Base-by-base conservation (phyloP, 768 basidiomycete genomes). In the Filobasidium floriforme region DNA sequence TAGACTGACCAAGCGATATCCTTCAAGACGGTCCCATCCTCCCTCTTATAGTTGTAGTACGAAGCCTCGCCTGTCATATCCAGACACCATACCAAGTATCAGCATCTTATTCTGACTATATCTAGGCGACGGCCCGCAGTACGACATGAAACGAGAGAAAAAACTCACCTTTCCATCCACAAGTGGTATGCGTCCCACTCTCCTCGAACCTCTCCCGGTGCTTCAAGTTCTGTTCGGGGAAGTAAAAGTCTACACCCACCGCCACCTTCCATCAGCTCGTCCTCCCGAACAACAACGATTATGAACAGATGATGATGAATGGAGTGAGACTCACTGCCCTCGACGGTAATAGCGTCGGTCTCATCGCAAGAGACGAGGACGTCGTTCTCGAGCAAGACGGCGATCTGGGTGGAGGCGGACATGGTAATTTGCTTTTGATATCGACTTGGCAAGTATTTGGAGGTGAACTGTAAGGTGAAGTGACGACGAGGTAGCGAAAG, bases 121-220 rank as follows among this genome's bases (percentile, higher is more conserved):
- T n/a, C n/a, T n/a, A n/a, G n/a, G n/a, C n/a, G n/a, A n/a, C n/a
- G n/a, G n/a, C n/a, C n/a, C n/a, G n/a, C n/a, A n/a, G n/a, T n/a
- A n/a, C n/a, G n/a, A n/a, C n/a, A n/a, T n/a, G n/a, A n/a, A n/a
- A n/a, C n/a, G n/a, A n/a, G n/a, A n/a, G 26, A n/a, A 12, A 37
- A 1, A 7, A 71, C 76, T 66, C 37, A 74, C 76, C 76, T 63
- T 77, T 77, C 73, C 73, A 77, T 7, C 65, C 65, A 62, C 76
- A 77, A 5, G 67, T 66, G 9, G 73, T 75, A 59, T 76, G 73
- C 3, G 76, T 77, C 7, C 70, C 66, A 40, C 69, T 71, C 54
- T 70, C 65, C 22, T 64, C 63, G 66, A 61, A 77, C 57, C 69
- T 66, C 1, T 44, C 54, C 52, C 75, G 70, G 68, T 77, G 71